Conservation (phyloP, 805 yeast species). For the Wickerhamiella galacta region DNA sequence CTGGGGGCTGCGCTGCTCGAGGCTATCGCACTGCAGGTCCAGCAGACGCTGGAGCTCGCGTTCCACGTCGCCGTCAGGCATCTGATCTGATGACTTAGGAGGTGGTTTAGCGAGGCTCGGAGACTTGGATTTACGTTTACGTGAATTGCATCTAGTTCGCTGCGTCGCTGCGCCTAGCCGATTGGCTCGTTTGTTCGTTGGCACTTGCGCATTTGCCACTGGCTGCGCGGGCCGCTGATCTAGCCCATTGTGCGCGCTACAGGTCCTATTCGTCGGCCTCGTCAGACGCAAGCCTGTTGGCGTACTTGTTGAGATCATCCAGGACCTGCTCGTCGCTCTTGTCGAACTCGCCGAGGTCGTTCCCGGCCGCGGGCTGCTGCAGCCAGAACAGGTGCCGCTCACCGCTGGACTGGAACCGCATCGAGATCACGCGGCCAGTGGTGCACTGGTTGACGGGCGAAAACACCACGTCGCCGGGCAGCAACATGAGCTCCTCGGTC, state of each 20-base stretch:
- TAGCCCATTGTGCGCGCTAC: slow-evolving; percentile 18
- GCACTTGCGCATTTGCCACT: slow-evolving; percentile 1
- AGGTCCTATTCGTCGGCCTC: slow-evolving; percentile 25
- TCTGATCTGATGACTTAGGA: background rate
- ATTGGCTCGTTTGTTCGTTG: slow-evolving; percentile 1
- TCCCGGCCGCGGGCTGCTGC: slow-evolving; percentile 53
- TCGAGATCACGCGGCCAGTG: slow-evolving; percentile 62
- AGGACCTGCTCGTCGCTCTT: slow-evolving; percentile 38
- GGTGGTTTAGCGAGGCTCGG: slow-evolving; percentile 2
- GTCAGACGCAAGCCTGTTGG: slow-evolving; percentile 9
- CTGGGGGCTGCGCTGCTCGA: slow-evolving; percentile 8
- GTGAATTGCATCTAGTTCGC: slow-evolving; percentile 8
- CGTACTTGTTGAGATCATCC: slow-evolving; percentile 30
- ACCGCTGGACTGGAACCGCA: slow-evolving; percentile 47
- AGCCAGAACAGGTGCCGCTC: slow-evolving; percentile 48
- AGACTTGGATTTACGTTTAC: background rate
- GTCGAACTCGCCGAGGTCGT: slow-evolving; percentile 38
- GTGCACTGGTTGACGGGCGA: slow-evolving; percentile 49
- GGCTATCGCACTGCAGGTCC: slow-evolving; percentile 12
- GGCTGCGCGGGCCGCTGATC: slow-evolving; percentile 5
- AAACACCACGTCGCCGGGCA: slow-evolving; percentile 79
- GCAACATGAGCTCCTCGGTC: slow-evolving; percentile 38
- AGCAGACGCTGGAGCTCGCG: slow-evolving; percentile 6
- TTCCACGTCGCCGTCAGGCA: background rate
- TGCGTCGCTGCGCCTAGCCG: slow-evolving; percentile 3